A percentile compares a stretch with the other conserved stretches of the same genome.
These are phyloP conservation scores for Arthrobotrys entomopaga DNA, from an alignment of 2,329 filamentous ascomycete genomes.

Conservation along the genomic window DNA sequence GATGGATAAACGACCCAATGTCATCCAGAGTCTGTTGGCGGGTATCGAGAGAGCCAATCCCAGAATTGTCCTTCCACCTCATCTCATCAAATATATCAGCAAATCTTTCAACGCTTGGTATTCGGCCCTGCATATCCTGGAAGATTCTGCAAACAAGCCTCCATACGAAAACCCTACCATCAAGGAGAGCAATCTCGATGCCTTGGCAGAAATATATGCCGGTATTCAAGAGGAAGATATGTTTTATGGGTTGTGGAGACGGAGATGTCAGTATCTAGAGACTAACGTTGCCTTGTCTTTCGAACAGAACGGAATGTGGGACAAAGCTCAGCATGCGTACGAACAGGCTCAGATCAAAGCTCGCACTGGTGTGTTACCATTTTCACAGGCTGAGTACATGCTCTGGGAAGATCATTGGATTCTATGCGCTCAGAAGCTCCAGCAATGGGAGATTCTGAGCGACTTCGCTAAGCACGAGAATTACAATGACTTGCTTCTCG, in stretches of 20 bases:
- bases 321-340: constrained; percentile 96
- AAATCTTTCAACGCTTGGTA: constrained; percentile 98
- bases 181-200: constrained; percentile 93
- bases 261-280: constrained; percentile 94
- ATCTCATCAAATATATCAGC: constrained; percentile 94
- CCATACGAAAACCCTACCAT: constrained; percentile 84
- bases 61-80: constrained; percentile 89
- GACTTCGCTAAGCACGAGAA: constrained; percentile 99
- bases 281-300: constrained; percentile 97
- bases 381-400: constrained; percentile 97
- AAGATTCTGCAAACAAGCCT: constrained; percentile 85
- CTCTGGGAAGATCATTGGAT: constrained; percentile 99
- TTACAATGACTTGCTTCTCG: constrained; percentile 92
- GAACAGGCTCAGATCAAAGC: constrained; percentile 97
- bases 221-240: constrained; percentile 93
- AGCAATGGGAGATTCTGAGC: constrained; percentile 97
- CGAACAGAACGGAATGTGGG: constrained; percentile 99
- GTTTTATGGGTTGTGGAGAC: constrained; percentile 96
- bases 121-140: constrained; percentile 87
- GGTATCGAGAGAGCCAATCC: constrained; percentile 86
- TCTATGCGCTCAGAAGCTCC: constrained; percentile 94
- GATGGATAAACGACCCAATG: constrained; percentile 93
- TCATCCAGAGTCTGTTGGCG: constrained; percentile 89
- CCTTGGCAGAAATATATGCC: constrained; percentile 91
- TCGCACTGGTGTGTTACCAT: constrained; percentile 92